Conservation (phyloP, 257 asterid species). For the Jacaranda mimosifolia region DNA sequence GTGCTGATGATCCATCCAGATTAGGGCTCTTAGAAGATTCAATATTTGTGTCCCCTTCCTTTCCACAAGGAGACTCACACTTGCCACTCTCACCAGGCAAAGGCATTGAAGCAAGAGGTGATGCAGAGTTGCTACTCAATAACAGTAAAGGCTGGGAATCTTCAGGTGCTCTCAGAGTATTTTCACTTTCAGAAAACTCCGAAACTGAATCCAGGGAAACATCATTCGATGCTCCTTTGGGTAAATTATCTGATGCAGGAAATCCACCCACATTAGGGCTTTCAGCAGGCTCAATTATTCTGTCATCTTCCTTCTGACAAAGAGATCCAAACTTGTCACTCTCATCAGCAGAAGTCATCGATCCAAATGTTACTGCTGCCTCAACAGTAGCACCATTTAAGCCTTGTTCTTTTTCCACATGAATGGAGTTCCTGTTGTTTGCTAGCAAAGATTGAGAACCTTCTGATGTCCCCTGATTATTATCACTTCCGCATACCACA, state of each 20-base stretch:
- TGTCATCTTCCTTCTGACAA: constrained; percentile 30
- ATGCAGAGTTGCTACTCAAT: constrained; percentile 21
- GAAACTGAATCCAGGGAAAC: constrained; percentile 39
- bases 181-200: constrained; percentile 37
- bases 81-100: constrained; percentile 33
- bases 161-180: constrained; percentile 30
- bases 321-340: constrained; percentile 35
- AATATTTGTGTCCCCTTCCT: constrained; percentile 26
- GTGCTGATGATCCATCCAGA: constrained; percentile 26
- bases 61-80: constrained; percentile 30
- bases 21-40: constrained; percentile 36
- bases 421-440: constrained; percentile 33
- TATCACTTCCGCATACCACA: constrained; percentile 37
- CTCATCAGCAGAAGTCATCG: constrained; percentile 38
- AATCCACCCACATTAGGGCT: constrained; percentile 29
- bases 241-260: constrained; percentile 37
- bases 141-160: constrained; percentile 42
- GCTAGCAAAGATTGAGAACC: constrained; percentile 32
- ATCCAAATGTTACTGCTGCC: constrained; percentile 34
- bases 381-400: constrained; percentile 24
- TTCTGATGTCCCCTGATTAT: constrained; percentile 37
- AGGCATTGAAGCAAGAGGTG: constrained; percentile 28
- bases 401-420: constrained; percentile 41
- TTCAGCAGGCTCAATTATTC: constrained; percentile 22
- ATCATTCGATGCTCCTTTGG: constrained; percentile 31